These are phyloP conservation scores for Penicillium sp. DNA, from an alignment of 2,329 filamentous ascomycete species.

Conservation along the genomic window DNA sequence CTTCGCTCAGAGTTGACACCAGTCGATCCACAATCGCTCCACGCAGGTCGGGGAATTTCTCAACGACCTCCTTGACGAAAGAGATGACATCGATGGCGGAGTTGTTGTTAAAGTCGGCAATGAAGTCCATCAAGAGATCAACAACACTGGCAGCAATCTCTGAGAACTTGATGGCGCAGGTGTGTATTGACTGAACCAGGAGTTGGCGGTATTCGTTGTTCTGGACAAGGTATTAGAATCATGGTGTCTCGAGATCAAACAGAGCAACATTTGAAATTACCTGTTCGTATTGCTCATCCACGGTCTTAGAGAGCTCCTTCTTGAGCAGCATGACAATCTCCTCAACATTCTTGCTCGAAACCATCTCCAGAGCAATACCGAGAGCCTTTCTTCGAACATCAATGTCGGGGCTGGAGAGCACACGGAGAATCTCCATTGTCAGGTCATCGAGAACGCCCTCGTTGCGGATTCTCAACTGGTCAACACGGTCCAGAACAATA, in stretches of 20 bases:
- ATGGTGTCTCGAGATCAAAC: not conserved
- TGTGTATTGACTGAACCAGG: constrained; percentile 95
- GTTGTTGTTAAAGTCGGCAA: constrained; percentile 95
- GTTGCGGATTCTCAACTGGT: constrained; percentile 83
- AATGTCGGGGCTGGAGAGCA: constrained; percentile 92
- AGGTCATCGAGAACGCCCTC: constrained; percentile 91
- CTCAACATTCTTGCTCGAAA: constrained; percentile 97
- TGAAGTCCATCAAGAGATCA: constrained; percentile 97
- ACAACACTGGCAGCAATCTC: constrained; percentile 97
- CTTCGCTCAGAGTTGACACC: constrained; percentile 87
- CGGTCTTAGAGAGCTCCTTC: constrained; percentile 96
- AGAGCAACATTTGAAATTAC: constrained; percentile 38
- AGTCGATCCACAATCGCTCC: constrained; percentile 85
- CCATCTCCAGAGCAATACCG: constrained; percentile 91
- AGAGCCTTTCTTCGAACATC: constrained; percentile 94
- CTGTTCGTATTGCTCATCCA: constrained; percentile 98
- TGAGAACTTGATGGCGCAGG: constrained; percentile 98
- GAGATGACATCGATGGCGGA: constrained; percentile 97
- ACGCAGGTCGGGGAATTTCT: constrained; percentile 92
- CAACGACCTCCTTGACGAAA: constrained; percentile 98
- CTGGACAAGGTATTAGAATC: constrained; percentile 42
- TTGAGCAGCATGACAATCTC: constrained; percentile 95
- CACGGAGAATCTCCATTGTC: constrained; percentile 94
- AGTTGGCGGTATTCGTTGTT: constrained; percentile 93
- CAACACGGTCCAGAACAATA: constrained; percentile 93